Percentiles rank a stretch among this genome's conserved stretches.
Conservation (phyloP, 257 asterid species). For the Ophiorrhiza pumila region DNA sequence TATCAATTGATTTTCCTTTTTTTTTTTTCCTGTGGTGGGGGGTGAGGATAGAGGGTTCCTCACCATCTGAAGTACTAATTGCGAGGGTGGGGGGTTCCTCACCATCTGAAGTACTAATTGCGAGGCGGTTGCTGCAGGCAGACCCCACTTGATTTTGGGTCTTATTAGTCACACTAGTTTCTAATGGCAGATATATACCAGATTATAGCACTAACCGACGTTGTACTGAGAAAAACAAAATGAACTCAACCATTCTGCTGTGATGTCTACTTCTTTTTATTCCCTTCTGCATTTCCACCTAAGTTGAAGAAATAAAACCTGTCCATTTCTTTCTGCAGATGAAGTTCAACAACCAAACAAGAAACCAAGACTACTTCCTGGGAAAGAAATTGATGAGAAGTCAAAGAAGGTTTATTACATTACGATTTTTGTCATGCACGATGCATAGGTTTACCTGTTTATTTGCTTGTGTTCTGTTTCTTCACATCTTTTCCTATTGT, state of each 20-base stretch:
- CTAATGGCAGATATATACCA: background rate
- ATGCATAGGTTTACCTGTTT: background rate
- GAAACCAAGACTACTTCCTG: slow-evolving; percentile 69
- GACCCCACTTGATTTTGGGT: background rate
- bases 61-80: too few relatives aligned
- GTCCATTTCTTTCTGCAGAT: slow-evolving; percentile 26
- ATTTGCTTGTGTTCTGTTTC: background rate
- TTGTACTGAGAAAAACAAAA: background rate
- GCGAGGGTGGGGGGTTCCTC: too few relatives aligned
- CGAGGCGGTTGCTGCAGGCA: too few relatives aligned
- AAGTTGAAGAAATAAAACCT: background rate
- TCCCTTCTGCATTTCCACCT: background rate
- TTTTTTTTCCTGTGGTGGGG: too few relatives aligned
- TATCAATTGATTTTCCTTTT: background rate
- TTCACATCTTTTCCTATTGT: background rate
- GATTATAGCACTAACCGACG: background rate
- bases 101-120: too few relatives aligned
- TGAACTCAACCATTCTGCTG: background rate
- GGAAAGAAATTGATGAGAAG: slow-evolving; percentile 58
- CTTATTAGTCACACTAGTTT: background rate
- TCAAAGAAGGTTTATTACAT: slow-evolving; percentile 61
- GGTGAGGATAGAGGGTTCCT: too few relatives aligned
- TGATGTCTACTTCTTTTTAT: background rate
- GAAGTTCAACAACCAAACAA: slow-evolving; percentile 55
- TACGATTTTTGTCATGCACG: background rate